Base-by-base conservation (phyloP, 140 eudicot species). In the Oenanthe javanica region DNA sequence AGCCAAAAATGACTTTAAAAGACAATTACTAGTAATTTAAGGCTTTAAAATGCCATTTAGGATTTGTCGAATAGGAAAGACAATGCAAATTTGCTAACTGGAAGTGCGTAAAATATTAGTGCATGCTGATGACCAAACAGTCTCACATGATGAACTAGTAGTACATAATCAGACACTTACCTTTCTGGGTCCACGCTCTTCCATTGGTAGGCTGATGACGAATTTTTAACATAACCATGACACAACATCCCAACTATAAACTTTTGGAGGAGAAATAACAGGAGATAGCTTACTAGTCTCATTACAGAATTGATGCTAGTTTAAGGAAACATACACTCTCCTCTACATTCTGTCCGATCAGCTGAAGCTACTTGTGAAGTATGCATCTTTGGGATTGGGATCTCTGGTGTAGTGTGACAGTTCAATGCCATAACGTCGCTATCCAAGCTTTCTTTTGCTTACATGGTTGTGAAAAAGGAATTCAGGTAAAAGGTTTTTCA, bases 281-380 rank as follows among this genome's bases (percentile, higher is more conserved):
- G 25, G 42, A 77, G 21, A 46, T 27, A 57, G 55, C 18, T 11
- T 80, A 27, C 72, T 59, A 78, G 78, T 66, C 54, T 75, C 57
- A 49, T 31, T 71, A 64, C 79, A 87, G 54, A 79, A 59, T 67
- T 73, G 78, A 80, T 73, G 47, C 80, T 75, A 84, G 81, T 57
- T 75, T 81, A 78, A 77, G 78, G 77, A 79, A 61, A 86, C 87
- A n/a, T 90, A 92, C 98, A 71, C 85, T 85, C 81, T 72, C 90
- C 87, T 84, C 77, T 84, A 47, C 61, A 49, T 82, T 83, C 85
- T 81, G 59, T 64, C 43, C 72, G 80, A 45, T 77, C 93, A 51
- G 81, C 78, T 79, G 88, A 74, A 83, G 48, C 77, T 79, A 45
- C 82, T 77, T 85, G 79, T 69, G 83, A 79, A 75, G 81, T 73